phyloP scores from a whole-genome alignment of 768 basidiomycete genomes.

The Tricholoma sp. region DNA sequence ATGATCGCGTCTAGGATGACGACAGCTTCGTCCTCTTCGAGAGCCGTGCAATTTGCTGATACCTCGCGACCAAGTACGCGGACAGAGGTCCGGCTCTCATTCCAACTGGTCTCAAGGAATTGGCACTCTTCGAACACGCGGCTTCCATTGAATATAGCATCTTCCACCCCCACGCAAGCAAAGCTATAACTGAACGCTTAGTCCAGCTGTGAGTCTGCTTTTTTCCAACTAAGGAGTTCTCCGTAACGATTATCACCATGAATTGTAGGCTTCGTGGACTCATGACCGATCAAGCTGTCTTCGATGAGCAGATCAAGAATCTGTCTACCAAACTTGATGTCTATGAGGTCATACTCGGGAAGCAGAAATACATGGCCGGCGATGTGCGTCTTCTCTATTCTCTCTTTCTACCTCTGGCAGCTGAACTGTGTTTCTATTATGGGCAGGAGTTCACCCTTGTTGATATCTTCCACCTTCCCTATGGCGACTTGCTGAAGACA shows the following conservation, averaged over 20 bases:
- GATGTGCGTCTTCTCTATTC: constrained; percentile 25
- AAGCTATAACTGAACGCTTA: constrained; percentile 36
- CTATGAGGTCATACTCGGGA: constrained; percentile 41
- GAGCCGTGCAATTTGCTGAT: constrained; percentile 48
- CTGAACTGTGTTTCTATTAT: background rate
- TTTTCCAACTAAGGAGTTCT: background rate
- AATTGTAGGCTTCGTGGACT: background rate
- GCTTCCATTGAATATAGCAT: constrained; percentile 40
- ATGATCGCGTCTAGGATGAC: constrained; percentile 7
- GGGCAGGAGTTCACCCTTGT: constrained; percentile 31
- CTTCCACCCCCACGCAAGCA: constrained; percentile 33
- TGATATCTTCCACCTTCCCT: no score
- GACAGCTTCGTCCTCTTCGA: constrained; percentile 46
- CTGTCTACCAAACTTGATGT: constrained; percentile 31
- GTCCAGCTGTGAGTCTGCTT: constrained; percentile 32
- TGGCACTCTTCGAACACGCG: constrained; percentile 34
- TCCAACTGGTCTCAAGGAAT: constrained; percentile 30
- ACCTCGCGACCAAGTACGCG: constrained; percentile 43
- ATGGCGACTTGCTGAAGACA: no score
- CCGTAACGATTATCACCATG: no score
- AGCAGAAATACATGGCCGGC: constrained; percentile 42
- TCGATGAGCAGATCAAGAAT: constrained; percentile 16
- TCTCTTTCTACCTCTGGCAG: background rate
- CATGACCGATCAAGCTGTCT: constrained; percentile 13
- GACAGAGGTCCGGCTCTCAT: constrained; percentile 38